Conservation (phyloP, 1,284 basidiomycete species). For the Moniliella sp. region DNA sequence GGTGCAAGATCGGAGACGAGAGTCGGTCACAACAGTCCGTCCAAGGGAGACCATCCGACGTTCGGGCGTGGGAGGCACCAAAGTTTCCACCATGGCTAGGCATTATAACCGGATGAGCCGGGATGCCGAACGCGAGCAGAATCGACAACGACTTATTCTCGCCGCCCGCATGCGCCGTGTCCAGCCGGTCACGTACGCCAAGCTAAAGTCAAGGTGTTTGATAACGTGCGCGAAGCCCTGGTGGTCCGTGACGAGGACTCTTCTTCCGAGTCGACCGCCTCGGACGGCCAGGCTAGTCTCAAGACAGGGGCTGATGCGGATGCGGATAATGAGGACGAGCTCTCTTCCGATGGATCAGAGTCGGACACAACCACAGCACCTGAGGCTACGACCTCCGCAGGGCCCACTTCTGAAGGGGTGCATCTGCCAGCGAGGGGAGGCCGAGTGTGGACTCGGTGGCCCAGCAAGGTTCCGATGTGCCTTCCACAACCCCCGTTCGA, state of each 20-base stretch:
- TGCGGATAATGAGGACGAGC: slow-evolving; percentile 12
- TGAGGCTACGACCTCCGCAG: too few species aligned
- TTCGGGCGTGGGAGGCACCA: slow-evolving; percentile 3
- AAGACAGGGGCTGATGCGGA: slow-evolving; percentile 12
- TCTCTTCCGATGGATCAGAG: slow-evolving; percentile 11
- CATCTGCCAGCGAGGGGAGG: too few species aligned
- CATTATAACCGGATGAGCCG: slow-evolving; percentile 39
- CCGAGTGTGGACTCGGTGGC: too few species aligned
- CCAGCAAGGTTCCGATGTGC: too few species aligned
- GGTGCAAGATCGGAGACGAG: too few species aligned
- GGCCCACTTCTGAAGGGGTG: too few species aligned
- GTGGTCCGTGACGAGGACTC: too few species aligned
- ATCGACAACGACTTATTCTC: slow-evolving; percentile 35
- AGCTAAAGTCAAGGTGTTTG: slow-evolving; percentile 70
- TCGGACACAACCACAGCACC: too few species aligned
- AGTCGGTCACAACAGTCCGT: too few species aligned
- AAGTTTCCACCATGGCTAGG: slow-evolving; percentile 40
- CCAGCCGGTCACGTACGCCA: slow-evolving; percentile 71
- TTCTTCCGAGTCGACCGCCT: too few species aligned
- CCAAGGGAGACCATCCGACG: too few species aligned
- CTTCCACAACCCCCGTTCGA: too few species aligned
- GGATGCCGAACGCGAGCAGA: slow-evolving; percentile 39
- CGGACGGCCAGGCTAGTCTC: not conserved
- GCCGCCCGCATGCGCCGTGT: slow-evolving; percentile 57
- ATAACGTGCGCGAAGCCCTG: slow-evolving; percentile 80